phyloP scores from a whole-genome alignment of 768 basidiomycete genomes.

The Holtermanniella nyarrowii region DNA sequence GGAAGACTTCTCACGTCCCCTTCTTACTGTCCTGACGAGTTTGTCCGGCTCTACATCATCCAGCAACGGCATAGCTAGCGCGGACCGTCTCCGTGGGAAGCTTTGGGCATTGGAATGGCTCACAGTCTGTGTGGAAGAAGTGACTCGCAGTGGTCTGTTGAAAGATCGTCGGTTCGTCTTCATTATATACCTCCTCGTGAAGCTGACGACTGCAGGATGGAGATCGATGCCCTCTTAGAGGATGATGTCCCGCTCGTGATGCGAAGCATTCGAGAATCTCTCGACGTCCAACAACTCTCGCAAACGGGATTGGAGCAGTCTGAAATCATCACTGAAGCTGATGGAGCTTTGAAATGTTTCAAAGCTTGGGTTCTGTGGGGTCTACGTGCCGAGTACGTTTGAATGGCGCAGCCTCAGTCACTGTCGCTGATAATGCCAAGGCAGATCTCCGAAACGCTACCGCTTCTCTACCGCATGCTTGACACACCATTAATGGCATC shows the following conservation, averaged over 20 bases:
- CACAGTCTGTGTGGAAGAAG: constrained; percentile 74
- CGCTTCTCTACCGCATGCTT: constrained; percentile 53
- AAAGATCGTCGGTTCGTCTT: constrained; percentile 54
- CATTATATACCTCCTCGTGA: constrained; percentile 35
- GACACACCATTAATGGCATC: constrained; percentile 54
- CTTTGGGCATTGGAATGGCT: constrained; percentile 43
- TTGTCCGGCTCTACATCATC: constrained; percentile 55
- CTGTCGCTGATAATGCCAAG: constrained; percentile 41
- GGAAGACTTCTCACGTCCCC: constrained; percentile 63
- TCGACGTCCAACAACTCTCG: constrained; percentile 39
- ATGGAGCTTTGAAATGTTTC: constrained; percentile 65
- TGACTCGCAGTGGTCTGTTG: constrained; percentile 62
- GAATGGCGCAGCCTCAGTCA: background rate
- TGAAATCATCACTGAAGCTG: constrained; percentile 46
- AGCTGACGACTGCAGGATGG: constrained; percentile 1
- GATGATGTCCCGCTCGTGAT: constrained; percentile 63
- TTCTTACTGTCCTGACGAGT: constrained; percentile 53
- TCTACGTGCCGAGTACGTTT: constrained; percentile 50
- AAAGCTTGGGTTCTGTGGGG: constrained; percentile 68
- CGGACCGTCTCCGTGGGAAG: constrained; percentile 10
- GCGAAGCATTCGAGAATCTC: constrained; percentile 54
- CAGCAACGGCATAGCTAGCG: constrained; percentile 57
- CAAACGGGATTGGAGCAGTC: constrained; percentile 31
- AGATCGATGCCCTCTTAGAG: constrained; percentile 19
- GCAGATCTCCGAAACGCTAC: constrained; percentile 52